Percentiles rank a stretch among this genome's conserved stretches.
Conservation (phyloP, 495 filamentous ascomycete genomes). For the Aspergillus egyptiacus region DNA sequence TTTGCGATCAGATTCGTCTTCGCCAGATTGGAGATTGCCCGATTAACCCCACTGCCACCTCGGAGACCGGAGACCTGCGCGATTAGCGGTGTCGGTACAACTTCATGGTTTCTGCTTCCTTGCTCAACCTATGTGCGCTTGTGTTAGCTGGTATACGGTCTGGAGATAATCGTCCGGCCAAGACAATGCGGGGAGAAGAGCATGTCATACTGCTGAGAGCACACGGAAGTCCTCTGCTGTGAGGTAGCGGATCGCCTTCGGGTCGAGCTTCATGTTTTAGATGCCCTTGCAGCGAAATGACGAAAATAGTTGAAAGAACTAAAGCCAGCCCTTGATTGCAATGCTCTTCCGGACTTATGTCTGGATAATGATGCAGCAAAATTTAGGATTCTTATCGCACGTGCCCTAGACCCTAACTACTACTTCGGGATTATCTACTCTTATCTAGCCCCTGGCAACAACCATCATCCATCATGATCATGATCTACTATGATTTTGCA, state of each 20-base stretch:
- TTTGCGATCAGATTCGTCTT: conserved; percentile 89
- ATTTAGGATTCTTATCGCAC: conserved; percentile 28
- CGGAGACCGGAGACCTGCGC: conserved; percentile 73
- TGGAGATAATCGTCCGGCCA: conserved; percentile 7
- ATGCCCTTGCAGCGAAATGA: background rate
- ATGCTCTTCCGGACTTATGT: background rate
- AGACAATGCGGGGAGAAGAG: conserved; percentile 25
- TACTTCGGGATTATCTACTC: conserved; percentile 18
- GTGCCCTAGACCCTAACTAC: conserved; percentile 45
- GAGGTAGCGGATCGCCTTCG: conserved; percentile 85
- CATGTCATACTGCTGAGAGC: conserved; percentile 72
- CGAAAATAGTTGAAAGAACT: too few species aligned
- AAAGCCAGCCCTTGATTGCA: too few species aligned
- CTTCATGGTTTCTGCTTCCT: conserved; percentile 92
- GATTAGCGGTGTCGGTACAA: conserved; percentile 88
- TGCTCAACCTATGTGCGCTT: conserved; percentile 64
- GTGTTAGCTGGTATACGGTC: conserved; percentile 24
- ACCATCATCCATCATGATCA: too few species aligned
- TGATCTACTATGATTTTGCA: too few species aligned
- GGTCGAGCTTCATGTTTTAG: conserved; percentile 85
- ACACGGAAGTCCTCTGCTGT: conserved; percentile 90
- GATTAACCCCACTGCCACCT: conserved; percentile 78
- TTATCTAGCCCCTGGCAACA: background rate
- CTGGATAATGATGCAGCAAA: conserved; percentile 6
- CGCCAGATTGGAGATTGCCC: conserved; percentile 79